Evolutionary conservation across 108 stramenopile species (phyloP).

Genomic region (Pseudonitzschia pungens): DNA sequence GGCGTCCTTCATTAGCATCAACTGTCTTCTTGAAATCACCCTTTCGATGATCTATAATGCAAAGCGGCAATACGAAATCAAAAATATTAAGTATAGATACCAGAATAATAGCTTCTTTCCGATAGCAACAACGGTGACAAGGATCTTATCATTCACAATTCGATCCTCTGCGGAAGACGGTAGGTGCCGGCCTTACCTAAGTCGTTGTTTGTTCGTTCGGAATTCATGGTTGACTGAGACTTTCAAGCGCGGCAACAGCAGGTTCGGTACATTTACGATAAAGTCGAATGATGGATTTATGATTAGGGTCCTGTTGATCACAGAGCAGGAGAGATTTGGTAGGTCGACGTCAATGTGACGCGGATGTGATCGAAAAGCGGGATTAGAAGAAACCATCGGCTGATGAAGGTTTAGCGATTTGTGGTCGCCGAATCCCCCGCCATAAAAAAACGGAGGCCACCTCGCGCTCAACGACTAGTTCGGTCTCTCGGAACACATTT

Average conservation of each 20-base stretch:
- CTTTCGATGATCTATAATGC: constrained; percentile 56
- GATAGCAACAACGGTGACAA: background rate
- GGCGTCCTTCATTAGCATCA: constrained; percentile 83
- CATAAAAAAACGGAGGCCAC: background rate
- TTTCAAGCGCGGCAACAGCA: too few relatives aligned
- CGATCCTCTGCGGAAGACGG: background rate
- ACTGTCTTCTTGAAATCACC: constrained; percentile 92
- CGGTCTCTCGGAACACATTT: background rate
- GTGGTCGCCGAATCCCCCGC: constrained; percentile 1
- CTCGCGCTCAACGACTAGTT: background rate
- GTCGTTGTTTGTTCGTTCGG: background rate
- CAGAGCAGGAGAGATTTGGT: background rate
- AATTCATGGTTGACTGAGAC: constrained; percentile 2
- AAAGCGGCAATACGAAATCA: background rate
- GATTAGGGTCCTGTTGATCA: background rate
- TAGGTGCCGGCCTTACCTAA: background rate
- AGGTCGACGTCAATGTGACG: too few relatives aligned
- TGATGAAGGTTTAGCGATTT: background rate
- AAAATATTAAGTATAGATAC: background rate
- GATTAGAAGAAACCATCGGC: background rate
- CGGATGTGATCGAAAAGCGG: background rate
- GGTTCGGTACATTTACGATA: too few relatives aligned
- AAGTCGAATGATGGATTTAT: too few relatives aligned
- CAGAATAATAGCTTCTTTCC: background rate
- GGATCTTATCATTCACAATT: background rate